These are phyloP conservation scores for Ceratocystis harringtonii DNA, from an alignment of 2,329 filamentous ascomycete genomes.

Conservation along the genomic window DNA sequence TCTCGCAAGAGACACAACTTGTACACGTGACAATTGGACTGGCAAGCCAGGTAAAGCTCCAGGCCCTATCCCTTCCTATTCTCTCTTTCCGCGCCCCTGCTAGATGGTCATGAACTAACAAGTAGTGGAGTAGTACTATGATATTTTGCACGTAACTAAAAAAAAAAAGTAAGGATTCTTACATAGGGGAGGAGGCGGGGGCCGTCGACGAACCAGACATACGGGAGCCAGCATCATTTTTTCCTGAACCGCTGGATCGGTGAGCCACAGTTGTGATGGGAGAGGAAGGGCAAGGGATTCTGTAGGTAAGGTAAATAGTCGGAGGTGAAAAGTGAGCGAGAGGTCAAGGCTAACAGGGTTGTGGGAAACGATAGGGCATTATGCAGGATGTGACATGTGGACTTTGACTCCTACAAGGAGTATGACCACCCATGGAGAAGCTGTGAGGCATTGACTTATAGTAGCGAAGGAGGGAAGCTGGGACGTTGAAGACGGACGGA, in stretches of 20 bases:
- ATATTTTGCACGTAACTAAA: not conserved
- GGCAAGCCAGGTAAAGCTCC: no score
- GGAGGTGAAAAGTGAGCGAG: not conserved
- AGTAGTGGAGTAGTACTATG: no score
- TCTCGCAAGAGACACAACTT: not conserved
- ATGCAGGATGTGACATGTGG: slow-evolving; percentile 2
- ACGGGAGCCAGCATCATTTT: not conserved
- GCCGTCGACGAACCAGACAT: not conserved
- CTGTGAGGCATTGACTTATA: not conserved
- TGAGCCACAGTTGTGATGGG: not conserved
- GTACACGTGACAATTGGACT: not conserved
- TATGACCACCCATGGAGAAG: not conserved
- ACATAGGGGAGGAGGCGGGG: not conserved
- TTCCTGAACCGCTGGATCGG: slow-evolving; percentile 1
- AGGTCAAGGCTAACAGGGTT: not conserved
- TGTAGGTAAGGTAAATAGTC: not conserved
- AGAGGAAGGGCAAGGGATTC: not conserved
- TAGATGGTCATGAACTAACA: no score
- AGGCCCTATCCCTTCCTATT: no score
- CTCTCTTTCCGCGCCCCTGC: no score
- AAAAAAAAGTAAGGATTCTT: not conserved
- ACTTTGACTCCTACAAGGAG: not conserved
- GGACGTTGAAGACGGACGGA: no score
- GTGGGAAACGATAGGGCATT: not conserved
- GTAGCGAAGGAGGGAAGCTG: no score